These are phyloP conservation scores for Colletotrichum musicola DNA, from an alignment of 2,329 filamentous ascomycete species.

Conservation along the genomic window DNA sequence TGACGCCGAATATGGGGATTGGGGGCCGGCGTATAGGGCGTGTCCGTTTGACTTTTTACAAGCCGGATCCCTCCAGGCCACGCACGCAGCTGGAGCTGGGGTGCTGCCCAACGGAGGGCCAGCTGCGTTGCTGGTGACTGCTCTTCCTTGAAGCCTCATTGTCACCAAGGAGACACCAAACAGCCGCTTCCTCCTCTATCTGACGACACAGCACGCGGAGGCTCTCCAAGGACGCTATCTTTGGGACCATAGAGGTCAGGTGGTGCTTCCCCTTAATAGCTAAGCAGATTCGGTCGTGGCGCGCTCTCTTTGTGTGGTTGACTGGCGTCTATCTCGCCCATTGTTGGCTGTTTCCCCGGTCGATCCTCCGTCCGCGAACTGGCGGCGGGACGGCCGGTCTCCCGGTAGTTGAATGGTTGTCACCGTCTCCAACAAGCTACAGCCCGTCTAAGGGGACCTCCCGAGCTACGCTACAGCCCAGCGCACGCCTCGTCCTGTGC, in stretches of 20 bases:
- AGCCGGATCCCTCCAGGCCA: slow-evolving; percentile 34
- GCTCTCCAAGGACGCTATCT: slow-evolving; percentile 13
- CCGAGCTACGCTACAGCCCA: neutral
- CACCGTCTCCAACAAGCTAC: slow-evolving; percentile 11
- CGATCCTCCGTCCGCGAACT: slow-evolving; percentile 22
- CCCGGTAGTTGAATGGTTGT: slow-evolving; percentile 26
- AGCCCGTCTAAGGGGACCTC: neutral
- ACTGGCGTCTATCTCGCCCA: neutral
- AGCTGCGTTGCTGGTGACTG: too few relatives aligned
- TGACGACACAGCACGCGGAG: slow-evolving; percentile 13
- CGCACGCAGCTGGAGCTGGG: slow-evolving; percentile 14
- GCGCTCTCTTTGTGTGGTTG: slow-evolving; percentile 4
- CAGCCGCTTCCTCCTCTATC: neutral
- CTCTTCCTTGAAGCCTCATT: neutral
- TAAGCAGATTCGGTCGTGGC: slow-evolving; percentile 15
- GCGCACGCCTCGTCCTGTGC: slow-evolving; percentile 27
- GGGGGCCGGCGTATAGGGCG: too few relatives aligned
- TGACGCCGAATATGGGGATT: too few relatives aligned
- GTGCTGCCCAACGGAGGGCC: neutral
- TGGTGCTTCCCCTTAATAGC: slow-evolving; percentile 16
- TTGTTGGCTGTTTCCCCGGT: slow-evolving; percentile 13
- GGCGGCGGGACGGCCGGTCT: slow-evolving; percentile 25
- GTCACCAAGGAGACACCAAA: neutral
- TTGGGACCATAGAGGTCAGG: slow-evolving; percentile 25
- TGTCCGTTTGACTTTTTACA: slow-evolving; percentile 10